Conservation (phyloP, 257 asterid genomes). For the Solanum habrochaites region DNA sequence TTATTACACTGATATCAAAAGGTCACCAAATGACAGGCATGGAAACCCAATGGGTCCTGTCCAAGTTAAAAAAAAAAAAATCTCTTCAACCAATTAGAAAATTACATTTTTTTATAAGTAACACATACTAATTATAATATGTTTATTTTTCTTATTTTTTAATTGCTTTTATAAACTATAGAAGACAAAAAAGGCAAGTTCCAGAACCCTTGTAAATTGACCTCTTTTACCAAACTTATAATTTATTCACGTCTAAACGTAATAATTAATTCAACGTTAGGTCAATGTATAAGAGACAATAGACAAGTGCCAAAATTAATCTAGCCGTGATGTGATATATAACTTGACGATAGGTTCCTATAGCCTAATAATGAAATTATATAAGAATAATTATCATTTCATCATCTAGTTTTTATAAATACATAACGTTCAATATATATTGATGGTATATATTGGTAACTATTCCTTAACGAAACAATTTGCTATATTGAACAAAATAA, state of each 20-base stretch:
- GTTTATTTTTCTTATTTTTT: not conserved
- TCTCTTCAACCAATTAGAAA: not conserved
- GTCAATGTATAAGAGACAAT: not conserved
- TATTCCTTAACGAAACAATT: not conserved
- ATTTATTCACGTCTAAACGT: not conserved
- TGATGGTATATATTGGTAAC: too few species aligned
- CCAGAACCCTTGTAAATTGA: not conserved
- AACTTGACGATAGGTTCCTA: not conserved
- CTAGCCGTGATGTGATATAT: not conserved
- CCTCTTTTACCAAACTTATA: not conserved
- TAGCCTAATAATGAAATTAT: not conserved
- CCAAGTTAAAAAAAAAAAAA: not conserved
- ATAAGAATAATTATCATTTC: not conserved
- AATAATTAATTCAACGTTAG: not conserved
- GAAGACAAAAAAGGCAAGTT: not conserved
- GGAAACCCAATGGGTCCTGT: not conserved
- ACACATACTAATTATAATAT: not conserved
- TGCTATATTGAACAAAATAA: not conserved
- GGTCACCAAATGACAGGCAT: slow-evolving; percentile 21
- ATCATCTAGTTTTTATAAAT: not conserved
- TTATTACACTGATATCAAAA: not conserved
- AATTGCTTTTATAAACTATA: not conserved
- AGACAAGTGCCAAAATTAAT: not conserved
- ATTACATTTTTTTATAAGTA: not conserved
- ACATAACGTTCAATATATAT: too few species aligned